Evolutionary conservation across 768 basidiomycete species (phyloP), one percentile per base, ranked within the genome.

Genomic region (Galerina marginata): DNA sequence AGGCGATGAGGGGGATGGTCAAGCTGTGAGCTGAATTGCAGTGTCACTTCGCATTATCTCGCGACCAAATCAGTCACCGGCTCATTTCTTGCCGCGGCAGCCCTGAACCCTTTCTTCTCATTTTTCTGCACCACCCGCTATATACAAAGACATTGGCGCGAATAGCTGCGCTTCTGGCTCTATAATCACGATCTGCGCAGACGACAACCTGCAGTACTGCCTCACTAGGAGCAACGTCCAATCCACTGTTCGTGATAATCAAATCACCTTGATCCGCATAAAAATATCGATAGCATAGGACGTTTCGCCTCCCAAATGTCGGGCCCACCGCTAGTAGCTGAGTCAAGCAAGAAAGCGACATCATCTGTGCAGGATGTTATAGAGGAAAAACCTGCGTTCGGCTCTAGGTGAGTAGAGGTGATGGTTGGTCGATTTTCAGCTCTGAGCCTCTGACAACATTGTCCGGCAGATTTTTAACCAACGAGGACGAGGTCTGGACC

Each of bases 401-500:
- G 90, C 11, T 88, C 90, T 23, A 83, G 90, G 88, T 86, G 62
- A 58, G 75, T 54, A 33, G 53, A 59, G 0, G 44, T 46, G 10
- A 43, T 46, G 37, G 6, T 16, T 55, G 29, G n/a, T 55, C 9
- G 37, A 46, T 26, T 29, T 29, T 54, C n/a, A 6, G 26, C 9
- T 16, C n/a, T 29, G 44, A 43, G 54, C 38, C 10, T 44, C 16
- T 16, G 42, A 46, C 12, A 51, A 48, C 20, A 29, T 46, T 44
- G 25, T 29, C 12, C 40, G 20, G 20, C 14, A 92, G 92, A 71
- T 91, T 91, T 70, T 81, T 93, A 40, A 88, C 83, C 46, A 79
- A 87, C 25, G 83, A 88, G 42, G 70, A 78, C n/a, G 85, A 92
- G 64, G 89, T 93, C 3, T 95, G 92, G 91, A 80, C 82, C 25